A percentile compares a stretch with the other conserved stretches of the same genome.
Conservation (phyloP, 2,329 filamentous ascomycete genomes). For the Chaetomiaceae sp. region DNA sequence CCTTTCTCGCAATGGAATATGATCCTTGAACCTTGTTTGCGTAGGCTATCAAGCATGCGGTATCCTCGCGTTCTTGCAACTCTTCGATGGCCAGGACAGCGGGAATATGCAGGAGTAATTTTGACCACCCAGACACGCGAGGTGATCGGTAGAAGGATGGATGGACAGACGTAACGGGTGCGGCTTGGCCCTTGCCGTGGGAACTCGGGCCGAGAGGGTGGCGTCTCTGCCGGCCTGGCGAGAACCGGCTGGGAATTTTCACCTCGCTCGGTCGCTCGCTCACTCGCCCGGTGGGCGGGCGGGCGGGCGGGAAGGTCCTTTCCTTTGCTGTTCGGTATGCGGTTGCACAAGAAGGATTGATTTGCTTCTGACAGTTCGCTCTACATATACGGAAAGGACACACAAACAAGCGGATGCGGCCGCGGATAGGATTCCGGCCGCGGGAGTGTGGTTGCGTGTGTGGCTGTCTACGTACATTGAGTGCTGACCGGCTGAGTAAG, state of each 20-base stretch:
- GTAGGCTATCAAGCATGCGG: not conserved
- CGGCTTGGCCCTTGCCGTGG: not conserved
- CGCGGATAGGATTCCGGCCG: not conserved
- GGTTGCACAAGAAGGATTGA: constrained; percentile 10
- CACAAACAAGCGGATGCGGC: not conserved
- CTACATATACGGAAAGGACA: no score
- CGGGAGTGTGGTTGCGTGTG: not conserved
- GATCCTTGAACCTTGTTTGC: not conserved
- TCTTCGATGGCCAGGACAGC: not conserved
- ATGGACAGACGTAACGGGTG: not conserved
- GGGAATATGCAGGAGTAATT: not conserved
- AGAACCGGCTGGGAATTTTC: not conserved
- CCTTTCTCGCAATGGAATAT: not conserved
- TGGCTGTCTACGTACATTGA: not conserved
- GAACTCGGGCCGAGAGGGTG: constrained; percentile 12
- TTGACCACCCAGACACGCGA: not conserved
- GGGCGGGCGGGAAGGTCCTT: not conserved
- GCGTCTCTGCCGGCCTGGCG: no score
- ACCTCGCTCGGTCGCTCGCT: not conserved
- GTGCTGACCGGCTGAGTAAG: not conserved
- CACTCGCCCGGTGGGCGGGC: not conserved
- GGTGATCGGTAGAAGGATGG: not conserved
- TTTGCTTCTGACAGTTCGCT: constrained; percentile 7
- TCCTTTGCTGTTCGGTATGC: not conserved
- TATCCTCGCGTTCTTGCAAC: not conserved